These are phyloP conservation scores for Trypanosoma vivax DNA, from an alignment of 208 protist species.

Conservation along the genomic window DNA sequence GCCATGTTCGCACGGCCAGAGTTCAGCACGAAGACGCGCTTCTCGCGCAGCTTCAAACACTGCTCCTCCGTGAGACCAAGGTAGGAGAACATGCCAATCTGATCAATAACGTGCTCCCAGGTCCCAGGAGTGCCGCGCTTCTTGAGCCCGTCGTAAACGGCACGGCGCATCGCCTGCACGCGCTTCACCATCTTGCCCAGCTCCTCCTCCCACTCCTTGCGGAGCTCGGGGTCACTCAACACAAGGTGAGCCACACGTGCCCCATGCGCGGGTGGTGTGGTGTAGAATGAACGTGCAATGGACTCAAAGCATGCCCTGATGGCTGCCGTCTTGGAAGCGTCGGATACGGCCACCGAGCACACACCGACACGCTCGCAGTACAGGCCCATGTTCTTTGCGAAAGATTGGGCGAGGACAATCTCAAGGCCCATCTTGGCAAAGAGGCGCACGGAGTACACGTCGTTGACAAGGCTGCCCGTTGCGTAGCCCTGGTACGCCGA, in stretches of 20 bases:
- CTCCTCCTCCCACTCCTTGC: slow-evolving; percentile 87
- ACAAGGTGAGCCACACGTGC: slow-evolving; percentile 92
- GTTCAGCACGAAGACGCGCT: slow-evolving; percentile 69
- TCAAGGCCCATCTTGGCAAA: slow-evolving; percentile 80
- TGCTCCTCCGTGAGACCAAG: slow-evolving; percentile 89
- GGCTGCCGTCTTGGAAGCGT: slow-evolving; percentile 35
- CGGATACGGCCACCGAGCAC: slow-evolving; percentile 73
- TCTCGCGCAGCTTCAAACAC: slow-evolving; percentile 60
- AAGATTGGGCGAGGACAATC: slow-evolving; percentile 91
- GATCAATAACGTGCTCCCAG: slow-evolving; percentile 94
- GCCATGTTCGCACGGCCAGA: slow-evolving; percentile 82
- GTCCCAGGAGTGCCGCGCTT: slow-evolving; percentile 64
- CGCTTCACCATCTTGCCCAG: slow-evolving; percentile 82
- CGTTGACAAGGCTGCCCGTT: slow-evolving; percentile 92
- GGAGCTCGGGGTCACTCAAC: slow-evolving; percentile 75
- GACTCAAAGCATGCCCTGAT: slow-evolving; percentile 72
- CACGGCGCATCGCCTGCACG: slow-evolving; percentile 77
- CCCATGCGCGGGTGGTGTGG: slow-evolving; percentile 94
- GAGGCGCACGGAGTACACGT: slow-evolving; percentile 80
- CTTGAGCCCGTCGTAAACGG: slow-evolving; percentile 69
- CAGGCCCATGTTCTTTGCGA: slow-evolving; percentile 98
- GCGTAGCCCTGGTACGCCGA: slow-evolving; percentile 96
- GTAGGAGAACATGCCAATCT: slow-evolving; percentile 99
- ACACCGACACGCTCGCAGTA: slow-evolving; percentile 94
- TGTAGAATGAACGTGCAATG: slow-evolving; percentile 93